These are phyloP conservation scores for Fusarium xyrophilum DNA, from an alignment of 2,329 filamentous ascomycete species.

Conservation along the genomic window DNA sequence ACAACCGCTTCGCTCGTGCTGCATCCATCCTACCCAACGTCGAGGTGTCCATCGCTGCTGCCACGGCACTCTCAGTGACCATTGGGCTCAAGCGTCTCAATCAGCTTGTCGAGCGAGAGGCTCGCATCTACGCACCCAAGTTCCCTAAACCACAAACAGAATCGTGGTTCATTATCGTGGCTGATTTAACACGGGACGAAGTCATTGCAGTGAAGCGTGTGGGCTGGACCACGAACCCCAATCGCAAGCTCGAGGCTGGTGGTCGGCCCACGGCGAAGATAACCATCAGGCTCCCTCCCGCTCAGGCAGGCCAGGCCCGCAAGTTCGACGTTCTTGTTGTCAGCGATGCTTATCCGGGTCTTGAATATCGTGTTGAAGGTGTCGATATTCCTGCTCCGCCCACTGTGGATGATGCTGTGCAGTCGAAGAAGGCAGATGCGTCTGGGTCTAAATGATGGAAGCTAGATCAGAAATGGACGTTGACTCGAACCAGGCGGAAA, in stretches of 20 bases:
- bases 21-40: constrained; percentile 73
- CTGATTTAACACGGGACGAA: constrained; percentile 72
- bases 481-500: background rate
- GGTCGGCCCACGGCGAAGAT: constrained; percentile 61
- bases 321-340: constrained; percentile 77
- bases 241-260: constrained; percentile 49
- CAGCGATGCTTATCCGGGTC: constrained; percentile 86
- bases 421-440: constrained; percentile 48
- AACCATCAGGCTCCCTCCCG: constrained; percentile 66
- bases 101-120: constrained; percentile 67
- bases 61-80: constrained; percentile 68
- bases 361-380: constrained; percentile 62
- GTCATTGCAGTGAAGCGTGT: constrained; percentile 86
- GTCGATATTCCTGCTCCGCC: constrained; percentile 61
- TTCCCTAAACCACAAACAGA: constrained; percentile 96
- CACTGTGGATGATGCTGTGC: constrained; percentile 55
- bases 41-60: constrained; percentile 63
- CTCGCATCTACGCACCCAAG: constrained; percentile 81
- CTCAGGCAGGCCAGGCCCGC: constrained; percentile 55
- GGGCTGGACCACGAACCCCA: constrained; percentile 64
- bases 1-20: constrained; percentile 63
- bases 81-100: constrained; percentile 73
- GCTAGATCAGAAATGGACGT: too few species aligned
- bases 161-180: constrained; percentile 86
- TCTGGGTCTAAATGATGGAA: constrained; percentile 28